Conservation (phyloP, 805 yeast genomes). For the Lachancea lanzarotensis region DNA sequence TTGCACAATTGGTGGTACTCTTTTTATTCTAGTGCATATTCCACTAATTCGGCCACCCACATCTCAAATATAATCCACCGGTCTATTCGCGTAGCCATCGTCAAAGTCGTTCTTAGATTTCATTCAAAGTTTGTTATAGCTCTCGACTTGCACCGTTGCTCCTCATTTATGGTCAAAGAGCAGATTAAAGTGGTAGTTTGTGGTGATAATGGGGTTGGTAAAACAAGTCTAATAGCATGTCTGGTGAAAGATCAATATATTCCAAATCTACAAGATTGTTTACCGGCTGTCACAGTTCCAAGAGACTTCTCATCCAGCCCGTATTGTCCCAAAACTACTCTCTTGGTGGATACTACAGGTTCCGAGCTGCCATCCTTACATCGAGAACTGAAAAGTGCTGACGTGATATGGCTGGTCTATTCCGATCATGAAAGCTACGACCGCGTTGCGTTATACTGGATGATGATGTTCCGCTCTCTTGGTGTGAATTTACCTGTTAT, state of each 20-base stretch:
- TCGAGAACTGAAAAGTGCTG: constrained; percentile 72
- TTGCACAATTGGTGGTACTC: too few species aligned
- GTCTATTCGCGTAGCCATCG: too few species aligned
- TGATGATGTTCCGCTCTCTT: constrained; percentile 83
- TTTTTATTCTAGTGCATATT: too few species aligned
- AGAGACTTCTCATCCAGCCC: constrained; percentile 55
- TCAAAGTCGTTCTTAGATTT: too few species aligned
- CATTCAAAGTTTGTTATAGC: too few species aligned
- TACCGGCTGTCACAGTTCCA: constrained; percentile 84
- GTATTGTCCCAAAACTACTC: constrained; percentile 56
- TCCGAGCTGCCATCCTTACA: constrained; percentile 57
- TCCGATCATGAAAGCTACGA: constrained; percentile 94
- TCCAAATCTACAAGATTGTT: constrained; percentile 65
- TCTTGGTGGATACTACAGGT: constrained; percentile 74
- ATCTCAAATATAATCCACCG: too few species aligned
- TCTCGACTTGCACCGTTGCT: not conserved
- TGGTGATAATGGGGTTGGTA: constrained; percentile 92
- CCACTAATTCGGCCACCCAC: too few species aligned
- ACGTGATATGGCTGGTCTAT: constrained; percentile 91
- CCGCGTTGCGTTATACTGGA: constrained; percentile 87
- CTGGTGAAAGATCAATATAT: constrained; percentile 77
- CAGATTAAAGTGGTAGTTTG: constrained; percentile 79
- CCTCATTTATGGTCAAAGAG: constrained; percentile 35
- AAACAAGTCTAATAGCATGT: constrained; percentile 70
- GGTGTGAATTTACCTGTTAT: constrained; percentile 95